phyloP scores from a whole-genome alignment of 495 filamentous ascomycete genomes.

The Astrothelium subdiscretum region DNA sequence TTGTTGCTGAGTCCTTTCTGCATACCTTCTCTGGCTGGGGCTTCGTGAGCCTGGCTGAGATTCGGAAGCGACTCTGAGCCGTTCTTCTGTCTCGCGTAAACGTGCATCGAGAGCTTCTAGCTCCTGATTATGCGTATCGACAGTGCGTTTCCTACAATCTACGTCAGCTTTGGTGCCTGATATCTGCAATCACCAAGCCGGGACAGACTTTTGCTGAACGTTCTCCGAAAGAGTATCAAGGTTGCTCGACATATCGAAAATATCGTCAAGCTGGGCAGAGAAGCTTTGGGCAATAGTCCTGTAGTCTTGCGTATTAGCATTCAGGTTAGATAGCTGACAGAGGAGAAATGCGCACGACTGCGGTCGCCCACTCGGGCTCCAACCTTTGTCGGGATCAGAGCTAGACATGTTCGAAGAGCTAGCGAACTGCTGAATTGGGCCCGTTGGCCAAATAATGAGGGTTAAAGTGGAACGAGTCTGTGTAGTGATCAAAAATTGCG shows the following conservation, averaged over 20 bases:
- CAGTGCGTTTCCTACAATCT: slow-evolving; percentile 48
- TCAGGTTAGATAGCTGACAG: slow-evolving; percentile 1
- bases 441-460: neutral
- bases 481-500: neutral
- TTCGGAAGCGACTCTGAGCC: slow-evolving; percentile 42
- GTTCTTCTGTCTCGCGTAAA: slow-evolving; percentile 74
- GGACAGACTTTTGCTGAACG: slow-evolving; percentile 72
- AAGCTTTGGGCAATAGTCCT: slow-evolving; percentile 85
- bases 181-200: slow-evolving; percentile 8
- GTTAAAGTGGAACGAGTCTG: neutral
- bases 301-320: slow-evolving; percentile 14
- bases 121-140: slow-evolving; percentile 64
- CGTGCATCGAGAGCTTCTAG: slow-evolving; percentile 74
- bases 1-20: neutral
- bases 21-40: slow-evolving; percentile 1
- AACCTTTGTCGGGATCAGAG: slow-evolving; percentile 47
- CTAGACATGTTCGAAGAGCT: neutral
- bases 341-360: slow-evolving; percentile 57
- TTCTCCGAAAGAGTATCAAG: slow-evolving; percentile 64
- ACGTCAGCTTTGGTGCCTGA: slow-evolving; percentile 1
- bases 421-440: neutral
- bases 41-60: slow-evolving; percentile 7
- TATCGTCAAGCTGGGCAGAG: slow-evolving; percentile 73
- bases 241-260: slow-evolving; percentile 69
- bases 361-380: slow-evolving; percentile 65